Evolutionary conservation across 2,329 filamentous ascomycete genomes (phyloP).

Genomic region (Trichoderma atrobrunneum): DNA sequence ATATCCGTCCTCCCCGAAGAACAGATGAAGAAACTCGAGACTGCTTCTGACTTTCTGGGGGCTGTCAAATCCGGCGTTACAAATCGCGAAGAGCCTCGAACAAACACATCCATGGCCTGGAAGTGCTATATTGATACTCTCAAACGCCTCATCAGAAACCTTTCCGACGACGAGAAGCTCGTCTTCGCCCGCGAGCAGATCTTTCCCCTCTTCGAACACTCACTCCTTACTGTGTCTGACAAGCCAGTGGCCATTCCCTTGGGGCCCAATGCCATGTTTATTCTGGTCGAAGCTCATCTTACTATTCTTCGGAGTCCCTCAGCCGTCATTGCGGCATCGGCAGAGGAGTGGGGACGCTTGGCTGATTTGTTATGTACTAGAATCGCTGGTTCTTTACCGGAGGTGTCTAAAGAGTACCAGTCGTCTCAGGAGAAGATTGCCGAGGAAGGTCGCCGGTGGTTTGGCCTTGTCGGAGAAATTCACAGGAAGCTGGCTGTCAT

Average conservation of each 20-base stretch:
- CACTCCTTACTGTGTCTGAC: slow-evolving; percentile 46
- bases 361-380: slow-evolving; percentile 59
- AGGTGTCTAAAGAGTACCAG: slow-evolving; percentile 74
- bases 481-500: slow-evolving; percentile 33
- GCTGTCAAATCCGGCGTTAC: slow-evolving; percentile 70
- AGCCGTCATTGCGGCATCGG: slow-evolving; percentile 47
- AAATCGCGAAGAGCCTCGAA: slow-evolving; percentile 69
- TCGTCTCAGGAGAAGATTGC: slow-evolving; percentile 69
- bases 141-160: slow-evolving; percentile 49
- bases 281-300: slow-evolving; percentile 49
- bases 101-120: slow-evolving; percentile 69
- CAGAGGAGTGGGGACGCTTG: slow-evolving; percentile 61
- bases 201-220: slow-evolving; percentile 55
- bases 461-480: slow-evolving; percentile 53
- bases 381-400: slow-evolving; percentile 73
- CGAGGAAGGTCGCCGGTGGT: slow-evolving; percentile 66
- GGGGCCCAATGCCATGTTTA: slow-evolving; percentile 34
- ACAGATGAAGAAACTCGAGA: slow-evolving; percentile 40
- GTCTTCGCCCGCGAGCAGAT: slow-evolving; percentile 49
- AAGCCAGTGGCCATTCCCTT: slow-evolving; percentile 34
- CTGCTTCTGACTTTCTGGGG: slow-evolving; percentile 59
- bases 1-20: slow-evolving; percentile 57
- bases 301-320: slow-evolving; percentile 42
- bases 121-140: slow-evolving; percentile 67
- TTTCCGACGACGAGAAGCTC: slow-evolving; percentile 46